Evolutionary conservation across 306 rosid genomes (phyloP).

Genomic region (Quercus suber): DNA sequence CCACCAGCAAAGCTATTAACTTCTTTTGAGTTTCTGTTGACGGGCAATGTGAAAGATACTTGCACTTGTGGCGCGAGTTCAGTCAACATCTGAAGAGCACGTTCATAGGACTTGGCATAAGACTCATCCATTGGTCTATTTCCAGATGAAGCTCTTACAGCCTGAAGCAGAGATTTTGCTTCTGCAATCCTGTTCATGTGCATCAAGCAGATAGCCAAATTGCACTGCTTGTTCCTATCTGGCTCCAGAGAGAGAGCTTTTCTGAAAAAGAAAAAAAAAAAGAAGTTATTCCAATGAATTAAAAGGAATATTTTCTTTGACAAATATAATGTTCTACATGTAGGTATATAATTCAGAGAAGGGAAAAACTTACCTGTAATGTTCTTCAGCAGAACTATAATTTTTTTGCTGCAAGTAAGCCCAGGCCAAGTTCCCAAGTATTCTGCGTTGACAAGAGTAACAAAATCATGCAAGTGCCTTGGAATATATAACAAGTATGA

Average conservation of each 20-base stretch:
- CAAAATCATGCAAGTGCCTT: neutral
- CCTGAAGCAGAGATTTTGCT: constrained; percentile 76
- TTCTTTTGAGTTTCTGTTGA: neutral
- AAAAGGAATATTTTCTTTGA: neutral
- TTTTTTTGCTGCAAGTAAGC: constrained; percentile 83
- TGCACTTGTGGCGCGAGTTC: constrained; percentile 31
- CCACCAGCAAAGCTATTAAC: neutral
- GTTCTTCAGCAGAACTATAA: constrained; percentile 62
- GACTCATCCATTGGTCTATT: constrained; percentile 74
- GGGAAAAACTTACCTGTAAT: constrained; percentile 52
- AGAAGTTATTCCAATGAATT: neutral
- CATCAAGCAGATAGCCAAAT: constrained; percentile 88
- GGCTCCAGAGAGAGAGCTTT: constrained; percentile 73
- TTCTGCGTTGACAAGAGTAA: constrained; percentile 37
- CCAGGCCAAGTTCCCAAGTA: constrained; percentile 94
- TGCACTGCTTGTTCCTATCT: constrained; percentile 89
- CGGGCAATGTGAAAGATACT: neutral
- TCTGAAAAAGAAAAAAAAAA: constrained; percentile 36
- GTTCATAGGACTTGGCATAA: constrained; percentile 71
- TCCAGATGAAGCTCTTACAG: constrained; percentile 58
- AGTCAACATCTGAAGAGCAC: constrained; percentile 57
- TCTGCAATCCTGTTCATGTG: constrained; percentile 62
- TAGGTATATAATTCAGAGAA: neutral
- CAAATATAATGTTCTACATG: neutral
- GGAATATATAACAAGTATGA: neutral